These are phyloP conservation scores for Massospora cicadina DNA, from an alignment of 371 early-diverging fungal genomes.

Conservation along the genomic window DNA sequence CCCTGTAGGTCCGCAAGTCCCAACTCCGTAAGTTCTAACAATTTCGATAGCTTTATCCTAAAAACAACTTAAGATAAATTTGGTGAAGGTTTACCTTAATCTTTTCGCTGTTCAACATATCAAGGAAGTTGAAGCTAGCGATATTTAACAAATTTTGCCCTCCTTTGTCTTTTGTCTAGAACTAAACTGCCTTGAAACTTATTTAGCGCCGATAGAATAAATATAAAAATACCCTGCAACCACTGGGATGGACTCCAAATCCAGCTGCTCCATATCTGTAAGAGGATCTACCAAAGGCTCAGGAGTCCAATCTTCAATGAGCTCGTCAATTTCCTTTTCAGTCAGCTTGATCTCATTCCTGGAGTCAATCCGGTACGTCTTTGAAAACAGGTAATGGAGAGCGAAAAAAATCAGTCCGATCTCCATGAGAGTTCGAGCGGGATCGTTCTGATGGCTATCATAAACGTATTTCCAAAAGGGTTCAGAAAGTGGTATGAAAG, in stretches of 20 bases:
- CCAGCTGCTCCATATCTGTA: constrained; percentile 56
- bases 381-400: constrained; percentile 69
- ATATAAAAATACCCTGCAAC: constrained; percentile 24
- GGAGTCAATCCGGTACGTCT: constrained; percentile 68
- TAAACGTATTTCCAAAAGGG: constrained; percentile 66
- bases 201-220: background rate
- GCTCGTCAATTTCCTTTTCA: constrained; percentile 85
- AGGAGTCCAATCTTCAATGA: constrained; percentile 91
- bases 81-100: constrained; percentile 30
- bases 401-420: constrained; percentile 71
- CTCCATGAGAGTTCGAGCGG: constrained; percentile 78
- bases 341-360: constrained; percentile 56
- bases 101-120: constrained; percentile 49
- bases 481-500: constrained; percentile 48
- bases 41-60: constrained; percentile 70
- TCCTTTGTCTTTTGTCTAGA: constrained; percentile 33
- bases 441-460: constrained; percentile 91
- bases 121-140: constrained; percentile 75
- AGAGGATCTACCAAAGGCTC: constrained; percentile 80
- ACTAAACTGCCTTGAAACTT: constrained; percentile 23
- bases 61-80: background rate
- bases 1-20: constrained; percentile 98
- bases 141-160: constrained; percentile 52
- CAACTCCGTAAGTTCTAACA: constrained; percentile 94
- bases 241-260: constrained; percentile 51